phyloP scores from a whole-genome alignment of 2,329 filamentous ascomycete genomes.

The Colletotrichum agaves region DNA sequence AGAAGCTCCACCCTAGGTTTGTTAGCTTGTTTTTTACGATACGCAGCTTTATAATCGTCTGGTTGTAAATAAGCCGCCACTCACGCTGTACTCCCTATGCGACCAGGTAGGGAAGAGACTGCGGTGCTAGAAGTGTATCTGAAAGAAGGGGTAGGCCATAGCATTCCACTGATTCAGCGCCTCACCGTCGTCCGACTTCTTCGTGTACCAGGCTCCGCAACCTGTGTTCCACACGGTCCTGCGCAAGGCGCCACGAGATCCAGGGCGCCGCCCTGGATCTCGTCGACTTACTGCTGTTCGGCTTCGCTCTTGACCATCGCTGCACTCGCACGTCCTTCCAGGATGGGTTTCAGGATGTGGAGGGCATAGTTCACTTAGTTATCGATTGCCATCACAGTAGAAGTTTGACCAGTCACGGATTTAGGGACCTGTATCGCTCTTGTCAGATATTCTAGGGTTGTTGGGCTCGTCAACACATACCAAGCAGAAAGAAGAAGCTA shows the following conservation, averaged over 20 bases:
- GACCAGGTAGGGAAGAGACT: conserved; percentile 48
- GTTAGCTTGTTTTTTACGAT: not conserved
- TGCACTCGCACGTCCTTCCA: conserved; percentile 46
- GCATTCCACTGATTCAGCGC: conserved; percentile 45
- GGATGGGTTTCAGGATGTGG: conserved; percentile 63
- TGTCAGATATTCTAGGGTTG: not conserved
- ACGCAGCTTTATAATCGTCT: not conserved
- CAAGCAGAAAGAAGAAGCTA: conserved; percentile 73
- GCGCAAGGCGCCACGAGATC: conserved; percentile 43
- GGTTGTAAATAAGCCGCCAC: conserved; percentile 24
- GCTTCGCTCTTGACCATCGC: conserved; percentile 48
- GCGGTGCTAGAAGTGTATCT: conserved; percentile 49
- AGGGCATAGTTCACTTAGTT: conserved; percentile 70
- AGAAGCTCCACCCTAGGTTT: not conserved
- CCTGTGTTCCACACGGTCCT: conserved; percentile 46
- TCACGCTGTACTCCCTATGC: conserved; percentile 48
- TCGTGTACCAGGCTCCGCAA: conserved; percentile 52
- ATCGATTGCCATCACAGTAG: conserved; percentile 68
- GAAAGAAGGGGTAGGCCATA: conserved; percentile 49
- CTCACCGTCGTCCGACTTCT: conserved; percentile 36
- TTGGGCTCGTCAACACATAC: not conserved
- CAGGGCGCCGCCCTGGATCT: too few relatives aligned
- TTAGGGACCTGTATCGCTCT: conserved; percentile 61
- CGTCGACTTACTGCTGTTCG: conserved; percentile 46
- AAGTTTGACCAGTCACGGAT: conserved; percentile 69